A percentile compares a stretch with the other conserved stretches of the same genome.
phyloP scores from a whole-genome alignment of 495 filamentous ascomycete species.

The Clavariopsis aquatica region DNA sequence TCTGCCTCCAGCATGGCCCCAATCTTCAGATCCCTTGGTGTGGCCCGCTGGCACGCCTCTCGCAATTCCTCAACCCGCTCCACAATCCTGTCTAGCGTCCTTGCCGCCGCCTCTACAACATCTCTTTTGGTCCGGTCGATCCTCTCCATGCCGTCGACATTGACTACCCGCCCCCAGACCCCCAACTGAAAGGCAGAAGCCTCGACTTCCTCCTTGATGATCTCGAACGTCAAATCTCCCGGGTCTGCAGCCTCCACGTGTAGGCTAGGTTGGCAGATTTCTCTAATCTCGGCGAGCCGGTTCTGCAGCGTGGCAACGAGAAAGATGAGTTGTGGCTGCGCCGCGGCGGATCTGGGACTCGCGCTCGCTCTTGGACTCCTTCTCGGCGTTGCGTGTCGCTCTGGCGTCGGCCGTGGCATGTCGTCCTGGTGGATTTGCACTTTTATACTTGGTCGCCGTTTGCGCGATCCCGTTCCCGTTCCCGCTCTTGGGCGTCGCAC shows the following conservation, averaged over 20 bases:
- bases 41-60: conserved; percentile 4
- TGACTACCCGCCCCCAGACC: conserved; percentile 15
- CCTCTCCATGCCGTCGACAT: conserved; percentile 7
- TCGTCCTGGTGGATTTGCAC: conserved; percentile 21
- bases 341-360: conserved; percentile 11
- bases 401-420: background rate
- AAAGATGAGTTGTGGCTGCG: conserved; percentile 10
- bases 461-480: background rate
- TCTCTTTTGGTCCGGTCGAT: conserved; percentile 14
- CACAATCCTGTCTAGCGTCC: conserved; percentile 13
- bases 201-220: conserved; percentile 16
- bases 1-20: conserved; percentile 2
- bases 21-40: conserved; percentile 20
- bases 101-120: conserved; percentile 12
- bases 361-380: background rate
- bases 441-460: conserved; percentile 17
- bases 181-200: conserved; percentile 19
- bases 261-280: conserved; percentile 3
- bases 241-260: conserved; percentile 14
- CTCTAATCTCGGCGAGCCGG: conserved; percentile 9
- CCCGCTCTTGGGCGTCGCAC: background rate
- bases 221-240: conserved; percentile 16
- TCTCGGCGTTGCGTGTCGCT: background rate
- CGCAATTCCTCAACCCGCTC: conserved; percentile 1
- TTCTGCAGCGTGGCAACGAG: conserved; percentile 2